Evolutionary conservation across 495 filamentous ascomycete genomes (phyloP).

Genomic region (Hyaloscypha hepaticicola): DNA sequence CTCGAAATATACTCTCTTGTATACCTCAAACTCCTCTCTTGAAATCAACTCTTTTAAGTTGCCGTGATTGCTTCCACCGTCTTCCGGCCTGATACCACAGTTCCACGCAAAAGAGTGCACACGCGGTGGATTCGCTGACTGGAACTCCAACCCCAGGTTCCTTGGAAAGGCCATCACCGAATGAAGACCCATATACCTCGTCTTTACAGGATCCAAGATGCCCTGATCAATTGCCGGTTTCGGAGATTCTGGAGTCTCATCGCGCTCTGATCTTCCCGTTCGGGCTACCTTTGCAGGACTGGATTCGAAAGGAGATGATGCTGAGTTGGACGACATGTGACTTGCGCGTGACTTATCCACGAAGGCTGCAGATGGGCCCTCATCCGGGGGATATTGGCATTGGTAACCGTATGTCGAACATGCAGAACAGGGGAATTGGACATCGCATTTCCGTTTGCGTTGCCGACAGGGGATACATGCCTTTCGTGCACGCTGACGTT

Average conservation of each 20-base stretch:
- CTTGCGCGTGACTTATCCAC: constrained; percentile 11
- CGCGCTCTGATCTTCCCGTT: neutral
- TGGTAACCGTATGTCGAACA: constrained; percentile 48
- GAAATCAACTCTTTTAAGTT: constrained; percentile 40
- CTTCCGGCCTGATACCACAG: constrained; percentile 41
- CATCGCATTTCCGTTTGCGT: constrained; percentile 52
- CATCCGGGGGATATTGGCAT: constrained; percentile 40
- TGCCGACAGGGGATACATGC: constrained; percentile 51
- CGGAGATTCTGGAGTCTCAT: constrained; percentile 8
- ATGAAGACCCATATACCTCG: constrained; percentile 44
- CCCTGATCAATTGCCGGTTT: constrained; percentile 27
- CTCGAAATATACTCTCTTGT: constrained; percentile 45
- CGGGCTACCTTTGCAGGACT: neutral
- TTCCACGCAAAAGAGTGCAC: constrained; percentile 56
- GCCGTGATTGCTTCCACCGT: constrained; percentile 23
- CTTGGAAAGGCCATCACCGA: constrained; percentile 52
- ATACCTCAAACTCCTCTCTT: constrained; percentile 33
- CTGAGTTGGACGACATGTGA: neutral
- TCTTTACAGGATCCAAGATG: constrained; percentile 32
- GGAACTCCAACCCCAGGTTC: constrained; percentile 48
- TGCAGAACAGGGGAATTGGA: constrained; percentile 42
- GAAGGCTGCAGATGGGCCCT: constrained; percentile 9
- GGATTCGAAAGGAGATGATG: neutral
- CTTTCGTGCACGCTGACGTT: constrained; percentile 34
- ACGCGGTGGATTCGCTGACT: constrained; percentile 47